Evolutionary conservation across 2,329 filamentous ascomycete species (phyloP).

Genomic region (Ceratocystis cacaofunesta): DNA sequence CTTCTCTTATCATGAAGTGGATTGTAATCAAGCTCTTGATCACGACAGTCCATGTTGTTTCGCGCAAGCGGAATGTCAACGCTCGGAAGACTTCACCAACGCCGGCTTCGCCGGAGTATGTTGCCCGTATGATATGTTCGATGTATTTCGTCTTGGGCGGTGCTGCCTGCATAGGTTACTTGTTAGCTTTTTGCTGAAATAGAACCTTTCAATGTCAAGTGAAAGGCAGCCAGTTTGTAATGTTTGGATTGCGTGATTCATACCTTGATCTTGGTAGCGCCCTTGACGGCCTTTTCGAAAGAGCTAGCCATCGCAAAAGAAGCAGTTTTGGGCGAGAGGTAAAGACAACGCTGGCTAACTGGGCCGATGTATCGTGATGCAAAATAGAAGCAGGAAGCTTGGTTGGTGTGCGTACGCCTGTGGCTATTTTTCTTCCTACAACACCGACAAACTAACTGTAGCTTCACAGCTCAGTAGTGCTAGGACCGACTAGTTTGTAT

Average conservation of each 20-base stretch:
- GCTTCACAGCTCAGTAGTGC: not conserved
- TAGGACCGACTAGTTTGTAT: not conserved
- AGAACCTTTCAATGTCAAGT: not conserved
- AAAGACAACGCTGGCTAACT: constrained; percentile 11
- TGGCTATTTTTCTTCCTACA: constrained; percentile 9
- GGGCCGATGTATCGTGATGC: not conserved
- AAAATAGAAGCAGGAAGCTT: not conserved
- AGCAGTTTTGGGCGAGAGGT: not conserved
- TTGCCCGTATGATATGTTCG: constrained; percentile 91
- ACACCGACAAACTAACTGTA: constrained; percentile 13
- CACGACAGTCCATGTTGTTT: constrained; percentile 98
- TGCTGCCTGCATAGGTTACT: constrained; percentile 31
- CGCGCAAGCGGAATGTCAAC: constrained; percentile 72
- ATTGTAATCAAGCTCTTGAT: constrained; percentile 95
- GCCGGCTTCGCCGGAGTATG: constrained; percentile 84
- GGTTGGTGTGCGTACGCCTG: not conserved
- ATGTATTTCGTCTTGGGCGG: constrained; percentile 98
- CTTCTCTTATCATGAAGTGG: constrained; percentile 95
- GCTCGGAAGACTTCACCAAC: constrained; percentile 93
- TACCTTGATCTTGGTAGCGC: constrained; percentile 94
- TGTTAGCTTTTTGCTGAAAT: constrained; percentile 7
- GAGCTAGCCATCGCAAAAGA: constrained; percentile 53
- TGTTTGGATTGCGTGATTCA: not conserved
- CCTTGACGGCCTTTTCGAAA: constrained; percentile 98
- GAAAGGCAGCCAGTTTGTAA: not conserved